Base-by-base conservation (phyloP, 108 stramenopile genomes). In the Skeletonema marinoi region DNA sequence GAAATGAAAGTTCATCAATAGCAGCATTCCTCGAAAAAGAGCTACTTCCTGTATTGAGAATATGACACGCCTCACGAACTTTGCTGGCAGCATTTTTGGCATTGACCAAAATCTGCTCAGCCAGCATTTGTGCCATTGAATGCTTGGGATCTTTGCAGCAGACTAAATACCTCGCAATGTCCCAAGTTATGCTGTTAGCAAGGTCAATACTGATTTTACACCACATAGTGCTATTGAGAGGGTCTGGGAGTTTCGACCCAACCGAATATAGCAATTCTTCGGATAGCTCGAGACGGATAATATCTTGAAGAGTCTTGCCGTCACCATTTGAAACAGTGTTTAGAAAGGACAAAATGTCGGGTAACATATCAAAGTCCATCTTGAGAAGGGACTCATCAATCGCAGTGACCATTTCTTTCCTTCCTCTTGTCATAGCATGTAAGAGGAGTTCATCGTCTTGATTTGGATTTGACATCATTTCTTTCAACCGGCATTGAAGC, bases 251-350 rank as follows among this genome's bases (percentile, higher is more conserved):
- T 17, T 30, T 46, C 11, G 13, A 41, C 13, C 59, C 50, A 62
- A 58, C 35, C 3, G 48, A 33, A 50, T 78, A 73, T 25, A 79
- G 51, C 41, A 68, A 9, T 48, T 79, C 78, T 65, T 73, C 71
- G 17, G 42, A 60, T 0, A 60, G 14, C 63, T 71, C 46, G 0
- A 8, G 1, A 48, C 33, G 58, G 10, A 54, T 29, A 39, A 19
- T 11, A 12, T 35, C 21, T 50, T 33, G 11, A 8, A 54, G 38
- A 56, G 54, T 56, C 54, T 56, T 56, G 21, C 6, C 25, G 19
- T 0, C 25, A 9, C 54, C 54, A 7, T 17, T 56, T 56, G 54
- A 17, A 21, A 56, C 54, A 56, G 16, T 19, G 6, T 25, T 8
- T 1, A 56, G 21, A 17, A 21, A n/a, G 25, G 54, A 9, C 25